Evolutionary conservation across 1,284 basidiomycete genomes (phyloP), one percentile per base, ranked within the genome.

Genomic region (Rhodotorula sp.): DNA sequence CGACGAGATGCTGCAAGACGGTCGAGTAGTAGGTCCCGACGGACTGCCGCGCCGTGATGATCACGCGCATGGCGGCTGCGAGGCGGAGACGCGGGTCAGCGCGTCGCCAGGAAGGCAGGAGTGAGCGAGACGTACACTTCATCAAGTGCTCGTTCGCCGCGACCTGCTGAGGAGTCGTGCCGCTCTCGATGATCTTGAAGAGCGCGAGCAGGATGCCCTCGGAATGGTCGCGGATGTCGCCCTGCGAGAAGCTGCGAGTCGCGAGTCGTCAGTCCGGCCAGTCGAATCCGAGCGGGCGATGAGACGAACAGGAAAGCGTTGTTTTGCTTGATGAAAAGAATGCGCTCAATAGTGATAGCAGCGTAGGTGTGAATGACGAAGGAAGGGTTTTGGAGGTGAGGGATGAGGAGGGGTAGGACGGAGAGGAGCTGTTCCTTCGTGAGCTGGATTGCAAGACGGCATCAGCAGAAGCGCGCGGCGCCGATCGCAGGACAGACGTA

Each of bases 131-230:
- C 88, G 59, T 75, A 92, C 95, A 96, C 83, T 93, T 94, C 92
- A 98, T 98, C 63, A 98, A 83, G 81, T 96, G 92, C 80, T 99
- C 95, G 78, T 99, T 99, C 80, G 98, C 94, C 0, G 96, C 92
- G 36, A 97, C 86, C 83, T 96, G 96, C 79, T 97, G 92, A 0
- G 95, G 89, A 1, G 91, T 90, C 0, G 84, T 85, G n/a, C 88
- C 90, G 51, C 84, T 82, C 79, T 94, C 90, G 62, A 98, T 90
- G 79, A 91, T 93, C 53, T 82, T 81, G 74, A 99, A 85, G 6
- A 97, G 82, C 4, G 89, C 89, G 78, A 89, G 84, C 49, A 99
- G 81, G 68, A 97, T 85, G 57, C 85, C 84, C 30, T 88, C 85
- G 6, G 93, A 90, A 75, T 90, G 87, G 4, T 91, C 90, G 63